Evolutionary conservation across 371 early-diverging fungal species (phyloP).

Genomic region (Mycotypha africana): DNA sequence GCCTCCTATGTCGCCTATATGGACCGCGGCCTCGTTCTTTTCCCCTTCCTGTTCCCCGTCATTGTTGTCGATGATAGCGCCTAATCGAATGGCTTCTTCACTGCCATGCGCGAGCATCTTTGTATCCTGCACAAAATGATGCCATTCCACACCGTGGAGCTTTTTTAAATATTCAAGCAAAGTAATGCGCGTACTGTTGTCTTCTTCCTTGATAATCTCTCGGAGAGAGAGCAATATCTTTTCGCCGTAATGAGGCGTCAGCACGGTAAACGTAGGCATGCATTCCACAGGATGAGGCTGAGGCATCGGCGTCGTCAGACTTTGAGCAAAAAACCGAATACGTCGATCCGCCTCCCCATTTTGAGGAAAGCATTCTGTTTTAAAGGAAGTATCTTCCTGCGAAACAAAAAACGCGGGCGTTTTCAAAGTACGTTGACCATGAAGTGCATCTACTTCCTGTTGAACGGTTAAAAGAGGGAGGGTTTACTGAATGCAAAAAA

Average conservation of each 20-base stretch:
- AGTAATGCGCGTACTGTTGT: constrained; percentile 74
- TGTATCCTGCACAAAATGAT: constrained; percentile 85
- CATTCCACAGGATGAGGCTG: constrained; percentile 76
- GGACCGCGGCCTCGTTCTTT: too few relatives aligned
- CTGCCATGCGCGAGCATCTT: constrained; percentile 74
- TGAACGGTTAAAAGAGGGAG: too few relatives aligned
- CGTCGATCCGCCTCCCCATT: constrained; percentile 81
- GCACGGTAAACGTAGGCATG: constrained; percentile 85
- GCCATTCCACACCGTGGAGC: constrained; percentile 82
- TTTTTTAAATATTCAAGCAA: constrained; percentile 82
- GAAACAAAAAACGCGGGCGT: constrained; percentile 77
- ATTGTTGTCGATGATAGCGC: too few relatives aligned
- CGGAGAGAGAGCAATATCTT: constrained; percentile 79
- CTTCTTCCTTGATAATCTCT: constrained; percentile 82
- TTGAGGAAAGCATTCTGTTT: constrained; percentile 70
- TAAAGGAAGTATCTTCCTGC: constrained; percentile 74
- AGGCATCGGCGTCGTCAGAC: constrained; percentile 79
- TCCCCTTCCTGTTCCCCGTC: too few relatives aligned
- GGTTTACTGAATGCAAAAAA: not conserved
- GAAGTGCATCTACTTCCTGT: constrained; percentile 43
- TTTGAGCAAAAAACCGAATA: constrained; percentile 86
- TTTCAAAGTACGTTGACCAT: constrained; percentile 60
- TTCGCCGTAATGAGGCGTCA: constrained; percentile 86
- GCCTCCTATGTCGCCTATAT: too few relatives aligned
- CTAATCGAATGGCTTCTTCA: too few relatives aligned